Conservation (phyloP, 192 early-diverging fungal species). For the Coemansia interrupta region DNA sequence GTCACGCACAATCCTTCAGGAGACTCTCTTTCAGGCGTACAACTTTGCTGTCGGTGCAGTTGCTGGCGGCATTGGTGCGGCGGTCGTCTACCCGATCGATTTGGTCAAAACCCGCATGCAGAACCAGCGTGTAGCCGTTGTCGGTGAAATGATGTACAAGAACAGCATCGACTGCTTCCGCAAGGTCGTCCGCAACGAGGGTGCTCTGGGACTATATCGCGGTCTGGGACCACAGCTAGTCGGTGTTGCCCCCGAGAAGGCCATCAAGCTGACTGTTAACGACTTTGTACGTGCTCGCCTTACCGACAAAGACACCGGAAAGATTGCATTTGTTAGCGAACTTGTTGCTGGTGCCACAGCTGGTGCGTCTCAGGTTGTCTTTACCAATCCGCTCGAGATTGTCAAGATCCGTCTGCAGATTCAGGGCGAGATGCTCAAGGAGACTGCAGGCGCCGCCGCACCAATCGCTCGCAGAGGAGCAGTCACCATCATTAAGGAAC, state of each 20-base stretch:
- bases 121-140: constrained; percentile 87
- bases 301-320: constrained; percentile 65
- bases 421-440: constrained; percentile 67
- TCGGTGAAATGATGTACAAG: constrained; percentile 89
- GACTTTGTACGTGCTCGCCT: constrained; percentile 76
- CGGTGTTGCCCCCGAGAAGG: constrained; percentile 96
- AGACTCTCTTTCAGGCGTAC: constrained; percentile 59
- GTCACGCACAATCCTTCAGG: constrained; percentile 27
- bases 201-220: constrained; percentile 83
- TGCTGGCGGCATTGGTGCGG: constrained; percentile 91
- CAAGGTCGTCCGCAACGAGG: constrained; percentile 91
- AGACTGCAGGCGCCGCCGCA: constrained; percentile 33
- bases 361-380: constrained; percentile 84
- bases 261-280: constrained; percentile 97
- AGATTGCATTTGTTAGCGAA: constrained; percentile 74
- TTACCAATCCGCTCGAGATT: constrained; percentile 97
- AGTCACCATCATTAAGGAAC: constrained; percentile 79
- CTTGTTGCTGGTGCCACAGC: constrained; percentile 82
- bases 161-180: constrained; percentile 95
- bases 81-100: constrained; percentile 95
- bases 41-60: constrained; percentile 81
- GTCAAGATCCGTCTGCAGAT: constrained; percentile 97
- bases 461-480: constrained; percentile 64
- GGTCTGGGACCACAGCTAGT: constrained; percentile 91
- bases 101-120: constrained; percentile 99